Conservation (phyloP, 768 basidiomycete genomes). For the Suillus cothurnatus region DNA sequence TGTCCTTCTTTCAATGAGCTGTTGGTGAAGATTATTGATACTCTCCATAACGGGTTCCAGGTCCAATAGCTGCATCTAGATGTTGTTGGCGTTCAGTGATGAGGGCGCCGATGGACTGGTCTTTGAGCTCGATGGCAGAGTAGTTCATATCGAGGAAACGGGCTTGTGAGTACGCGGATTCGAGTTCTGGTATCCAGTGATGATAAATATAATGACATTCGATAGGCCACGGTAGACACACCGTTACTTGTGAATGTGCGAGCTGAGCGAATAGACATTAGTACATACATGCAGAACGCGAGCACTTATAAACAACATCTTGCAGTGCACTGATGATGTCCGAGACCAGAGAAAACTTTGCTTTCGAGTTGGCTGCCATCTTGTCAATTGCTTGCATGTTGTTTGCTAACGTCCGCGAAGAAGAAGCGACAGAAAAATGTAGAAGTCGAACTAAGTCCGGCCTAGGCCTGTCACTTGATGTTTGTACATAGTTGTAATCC, state of each 20-base stretch:
- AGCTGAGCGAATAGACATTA: not conserved
- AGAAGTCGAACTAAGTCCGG: too few species aligned
- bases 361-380: not conserved
- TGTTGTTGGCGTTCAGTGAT: conserved; percentile 19
- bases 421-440: not conserved
- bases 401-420: too few species aligned
- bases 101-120: conserved; percentile 16
- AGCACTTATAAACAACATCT: not conserved
- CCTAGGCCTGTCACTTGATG: too few species aligned
- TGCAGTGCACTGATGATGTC: not conserved
- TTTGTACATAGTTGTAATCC: not conserved
- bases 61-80: conserved; percentile 12
- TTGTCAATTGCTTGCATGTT: not conserved
- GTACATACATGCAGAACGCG: too few species aligned
- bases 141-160: conserved; percentile 17
- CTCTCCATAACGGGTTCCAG: conserved; percentile 20
- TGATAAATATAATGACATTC: too few species aligned
- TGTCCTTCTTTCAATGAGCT: conserved; percentile 15
- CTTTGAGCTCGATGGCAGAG: conserved; percentile 14
- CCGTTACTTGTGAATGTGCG: not conserved
- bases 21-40: conserved; percentile 16
- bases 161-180: conserved; percentile 22
- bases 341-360: not conserved
- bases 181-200: conserved; percentile 18
- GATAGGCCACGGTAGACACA: too few species aligned